Evolutionary conservation across 495 filamentous ascomycete genomes (phyloP), one percentile per base, ranked within the genome.

Genomic region (Talaromyces borbonicus): DNA sequence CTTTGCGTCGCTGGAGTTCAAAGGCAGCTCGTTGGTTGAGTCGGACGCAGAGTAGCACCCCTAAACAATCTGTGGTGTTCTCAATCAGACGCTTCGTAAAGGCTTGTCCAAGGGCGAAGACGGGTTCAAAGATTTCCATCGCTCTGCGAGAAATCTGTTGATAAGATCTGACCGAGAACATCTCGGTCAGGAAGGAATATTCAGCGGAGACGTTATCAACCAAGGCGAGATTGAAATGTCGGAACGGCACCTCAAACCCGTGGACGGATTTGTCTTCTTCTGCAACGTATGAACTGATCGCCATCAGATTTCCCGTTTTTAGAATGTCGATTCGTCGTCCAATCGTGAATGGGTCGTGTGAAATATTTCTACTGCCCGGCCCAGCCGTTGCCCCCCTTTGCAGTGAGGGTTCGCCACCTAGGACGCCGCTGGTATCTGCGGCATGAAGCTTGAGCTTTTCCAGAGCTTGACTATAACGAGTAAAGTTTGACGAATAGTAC

Each of bases 401-500:
- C 22, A 73, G 68, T 8, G 72, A 70, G 23, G 89, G 80, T 46
- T 93, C 85, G 23, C 84, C 78, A 25, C 86, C 92, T 24, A 98
- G 68, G 4, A 88, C 80, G 58, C 95, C 87, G 51, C 84, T 78
- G 55, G 84, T 86, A 55, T 95, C 92, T 48, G 93, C 73, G 1
- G 71, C 63, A 49, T 94, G 86, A 9, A 95, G 55, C 53, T 85
- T 88, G 50, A 97, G 72, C 56, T 88, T 94, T 46, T 83, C 80
- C 0, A 98, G 76, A 0, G 90, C 77, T 48, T 81, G 78, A 42
- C 83, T 75, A 59, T 97, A 98, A 14, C 90, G 85, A 3, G 79
- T 82, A 59, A 98, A 98, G 60, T 96, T 82, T 48, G 83, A 90
- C 30, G 80, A 66, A 56, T 97, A 97, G 55, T 98, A 98, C 92